Evolutionary conservation across 768 basidiomycete species (phyloP), one percentile per base, ranked within the genome.

Genomic region (Boletus coccyginus): DNA sequence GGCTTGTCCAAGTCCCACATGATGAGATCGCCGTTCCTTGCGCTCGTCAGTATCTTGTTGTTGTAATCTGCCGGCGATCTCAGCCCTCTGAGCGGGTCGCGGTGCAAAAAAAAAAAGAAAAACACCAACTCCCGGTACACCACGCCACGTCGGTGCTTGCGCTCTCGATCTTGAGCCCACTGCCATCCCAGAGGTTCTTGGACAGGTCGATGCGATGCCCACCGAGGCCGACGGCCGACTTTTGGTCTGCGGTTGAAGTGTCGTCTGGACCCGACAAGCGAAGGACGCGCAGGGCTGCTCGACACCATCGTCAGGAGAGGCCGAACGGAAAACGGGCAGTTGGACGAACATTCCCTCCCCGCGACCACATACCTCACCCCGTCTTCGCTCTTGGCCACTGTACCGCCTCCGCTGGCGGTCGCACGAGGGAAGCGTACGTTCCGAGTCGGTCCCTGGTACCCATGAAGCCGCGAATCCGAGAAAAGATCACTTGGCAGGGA

Each of bases 111-210:
- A n/a, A 21, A 21, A 21, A 21, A 21, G 21, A 21, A 21, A 27
- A 52, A n/a, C 35, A 75, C 83, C 53, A 56, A 88, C 87, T 70
- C 51, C 85, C 87, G 61, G 78, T 78, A 27, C 85, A 86, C 90
- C 90, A 92, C n/a, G 82, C 86, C 19, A 92, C 85, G 63, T 90
- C 90, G 0, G 90, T 92, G 62, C 81, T 85, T 0, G 86, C 81
- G 64, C 87, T 86, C 52, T 92, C 90, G 19, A 88, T 83, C 71
- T 91, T 92, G 53, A 92, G 73, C 0, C 87, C 88, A 52, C 83
- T 89, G 0, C 84, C 82, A 10, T 84, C 86, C 90, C 90, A 92
- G 46, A 89, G 74, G 65, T 92, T 92, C 46, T 85, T 81, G 13
- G 87, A 86, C 9, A 79, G 78, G 53, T 91, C 90, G n/a, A 89